Evolutionary conservation across 2,329 filamentous ascomycete species (phyloP).

Genomic region (Zelopaecilomyces penicillatus): DNA sequence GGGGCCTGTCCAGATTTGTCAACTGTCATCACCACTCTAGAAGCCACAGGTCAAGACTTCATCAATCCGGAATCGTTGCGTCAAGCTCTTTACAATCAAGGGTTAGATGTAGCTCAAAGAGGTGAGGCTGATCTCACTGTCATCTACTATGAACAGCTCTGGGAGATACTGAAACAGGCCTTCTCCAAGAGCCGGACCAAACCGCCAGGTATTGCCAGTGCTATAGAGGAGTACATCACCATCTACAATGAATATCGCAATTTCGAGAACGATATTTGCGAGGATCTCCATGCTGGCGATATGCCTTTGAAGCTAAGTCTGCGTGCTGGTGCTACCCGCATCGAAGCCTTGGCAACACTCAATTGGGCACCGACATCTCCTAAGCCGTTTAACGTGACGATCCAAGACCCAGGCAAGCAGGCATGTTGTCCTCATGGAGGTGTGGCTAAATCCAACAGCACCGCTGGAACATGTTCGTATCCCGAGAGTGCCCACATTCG

Average conservation of each 20-base stretch:
- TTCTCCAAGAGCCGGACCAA: conserved; percentile 17
- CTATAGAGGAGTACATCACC: conserved; percentile 23
- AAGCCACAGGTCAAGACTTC: conserved; percentile 19
- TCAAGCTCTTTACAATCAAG: conserved; percentile 17
- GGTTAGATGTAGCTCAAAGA: conserved; percentile 12
- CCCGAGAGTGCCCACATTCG: conserved; percentile 21
- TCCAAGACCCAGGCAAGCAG: conserved; percentile 23
- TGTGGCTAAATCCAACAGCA: conserved; percentile 13
- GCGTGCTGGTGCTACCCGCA: conserved; percentile 19
- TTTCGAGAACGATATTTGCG: conserved; percentile 26
- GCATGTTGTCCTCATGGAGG: conserved; percentile 25
- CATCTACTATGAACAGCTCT: conserved; percentile 20
- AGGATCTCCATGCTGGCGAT: conserved; percentile 22
- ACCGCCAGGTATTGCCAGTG: conserved; percentile 13
- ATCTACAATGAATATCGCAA: conserved; percentile 21
- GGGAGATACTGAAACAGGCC: conserved; percentile 21
- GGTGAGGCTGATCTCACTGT: conserved; percentile 19
- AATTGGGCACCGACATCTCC: conserved; percentile 20
- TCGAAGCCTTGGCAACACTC: conserved; percentile 21
- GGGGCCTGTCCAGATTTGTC: conserved; percentile 27
- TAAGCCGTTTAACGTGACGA: conserved; percentile 21
- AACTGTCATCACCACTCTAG: conserved; percentile 26
- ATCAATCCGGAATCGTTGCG: conserved; percentile 18
- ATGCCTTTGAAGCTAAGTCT: conserved; percentile 26
- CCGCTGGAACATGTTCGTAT: conserved; percentile 20